These are phyloP conservation scores for Bauhinia variegata DNA, from an alignment of 306 rosid species.

Conservation along the genomic window DNA sequence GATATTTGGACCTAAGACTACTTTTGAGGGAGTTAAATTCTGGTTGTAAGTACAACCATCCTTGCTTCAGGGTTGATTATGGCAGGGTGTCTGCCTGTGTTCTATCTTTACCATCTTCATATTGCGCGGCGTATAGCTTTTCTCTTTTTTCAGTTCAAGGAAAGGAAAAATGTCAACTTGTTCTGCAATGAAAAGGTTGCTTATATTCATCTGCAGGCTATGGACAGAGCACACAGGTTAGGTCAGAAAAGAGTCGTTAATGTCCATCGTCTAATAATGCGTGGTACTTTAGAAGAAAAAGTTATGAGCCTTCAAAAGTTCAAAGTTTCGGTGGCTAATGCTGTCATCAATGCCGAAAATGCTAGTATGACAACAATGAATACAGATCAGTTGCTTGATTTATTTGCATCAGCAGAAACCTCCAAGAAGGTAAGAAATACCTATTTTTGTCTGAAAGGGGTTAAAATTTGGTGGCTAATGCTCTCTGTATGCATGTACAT, in stretches of 20 bases:
- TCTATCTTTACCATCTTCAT: neutral
- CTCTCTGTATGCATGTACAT: neutral
- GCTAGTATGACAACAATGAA: conserved; percentile 99
- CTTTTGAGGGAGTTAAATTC: neutral
- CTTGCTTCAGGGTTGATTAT: neutral
- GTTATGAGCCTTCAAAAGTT: conserved; percentile 94
- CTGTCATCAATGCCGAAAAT: conserved; percentile 94
- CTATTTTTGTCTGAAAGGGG: conserved; percentile 28
- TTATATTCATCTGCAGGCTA: conserved; percentile 67
- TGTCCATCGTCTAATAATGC: conserved; percentile 97
- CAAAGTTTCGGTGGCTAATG: conserved; percentile 87
- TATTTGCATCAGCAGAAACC: conserved; percentile 81
- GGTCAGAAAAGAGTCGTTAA: conserved; percentile 95
- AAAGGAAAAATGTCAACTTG: conserved; percentile 1
- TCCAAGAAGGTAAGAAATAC: conserved; percentile 61
- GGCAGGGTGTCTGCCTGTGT: conserved; percentile 8
- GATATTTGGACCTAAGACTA: neutral
- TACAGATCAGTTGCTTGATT: conserved; percentile 96
- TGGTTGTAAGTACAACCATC: conserved; percentile 4
- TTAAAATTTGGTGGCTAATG: too few species aligned
- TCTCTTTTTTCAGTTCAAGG: conserved; percentile 1
- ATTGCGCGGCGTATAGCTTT: conserved; percentile 7
- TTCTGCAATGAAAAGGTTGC: conserved; percentile 12
- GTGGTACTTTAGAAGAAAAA: conserved; percentile 96
- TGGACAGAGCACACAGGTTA: conserved; percentile 98